A percentile compares a stretch with the other conserved stretches of the same genome.
Conservation (phyloP, 805 yeast species). For the Ogataea glucozyma region DNA sequence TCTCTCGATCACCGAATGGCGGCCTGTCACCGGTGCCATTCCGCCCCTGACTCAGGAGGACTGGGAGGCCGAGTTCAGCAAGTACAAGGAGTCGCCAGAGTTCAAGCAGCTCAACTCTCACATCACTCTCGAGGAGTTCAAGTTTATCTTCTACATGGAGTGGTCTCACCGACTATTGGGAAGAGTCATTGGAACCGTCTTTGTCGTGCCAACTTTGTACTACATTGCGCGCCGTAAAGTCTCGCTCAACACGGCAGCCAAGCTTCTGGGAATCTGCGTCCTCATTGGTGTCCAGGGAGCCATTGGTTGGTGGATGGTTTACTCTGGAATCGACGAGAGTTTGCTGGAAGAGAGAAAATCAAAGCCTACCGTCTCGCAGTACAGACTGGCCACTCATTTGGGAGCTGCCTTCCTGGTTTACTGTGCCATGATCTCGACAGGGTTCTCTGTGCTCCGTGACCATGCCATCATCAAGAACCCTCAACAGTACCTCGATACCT, state of each 20-base stretch:
- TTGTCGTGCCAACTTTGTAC: conserved; percentile 82
- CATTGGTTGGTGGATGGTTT: conserved; percentile 99
- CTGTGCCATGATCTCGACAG: conserved; percentile 88
- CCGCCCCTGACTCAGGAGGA: conserved; percentile 83
- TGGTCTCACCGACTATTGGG: conserved; percentile 97
- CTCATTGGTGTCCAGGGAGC: conserved; percentile 91
- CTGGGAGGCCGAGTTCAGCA: conserved; percentile 83
- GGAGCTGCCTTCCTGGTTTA: conserved; percentile 91
- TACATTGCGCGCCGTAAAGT: conserved; percentile 69
- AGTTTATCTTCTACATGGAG: conserved; percentile 94
- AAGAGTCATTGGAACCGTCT: conserved; percentile 80
- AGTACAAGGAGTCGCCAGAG: conserved; percentile 87
- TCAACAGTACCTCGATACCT: conserved; percentile 48
- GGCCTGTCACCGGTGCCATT: conserved; percentile 91
- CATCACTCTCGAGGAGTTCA: conserved; percentile 87
- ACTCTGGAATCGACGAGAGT: conserved; percentile 85
- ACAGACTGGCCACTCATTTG: conserved; percentile 88
- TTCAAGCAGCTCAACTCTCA: conserved; percentile 86
- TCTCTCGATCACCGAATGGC: conserved; percentile 96
- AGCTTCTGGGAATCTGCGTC: conserved; percentile 70
- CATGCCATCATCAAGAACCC: conserved; percentile 69
- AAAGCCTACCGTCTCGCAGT: conserved; percentile 97
- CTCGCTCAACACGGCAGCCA: conserved; percentile 62
- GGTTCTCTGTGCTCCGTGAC: conserved; percentile 79
- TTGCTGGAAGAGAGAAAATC: conserved; percentile 76